Percentiles rank a stretch among this genome's conserved stretches.
Conservation (phyloP, 2,329 filamentous ascomycete species). For the Thelonectria olida region DNA sequence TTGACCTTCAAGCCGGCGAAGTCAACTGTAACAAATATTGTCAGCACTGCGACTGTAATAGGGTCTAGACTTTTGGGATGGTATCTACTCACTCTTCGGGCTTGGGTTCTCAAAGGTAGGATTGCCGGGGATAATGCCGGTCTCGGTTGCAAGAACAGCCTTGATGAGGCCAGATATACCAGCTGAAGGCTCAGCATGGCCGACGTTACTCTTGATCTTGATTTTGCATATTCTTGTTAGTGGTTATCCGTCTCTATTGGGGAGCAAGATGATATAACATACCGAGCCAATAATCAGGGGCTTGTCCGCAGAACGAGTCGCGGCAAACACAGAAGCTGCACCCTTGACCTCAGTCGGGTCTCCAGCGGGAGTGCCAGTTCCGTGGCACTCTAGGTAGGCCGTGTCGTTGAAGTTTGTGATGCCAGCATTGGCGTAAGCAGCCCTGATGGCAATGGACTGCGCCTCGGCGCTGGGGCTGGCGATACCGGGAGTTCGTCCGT, state of each 20-base stretch:
- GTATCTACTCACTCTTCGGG: too few relatives aligned
- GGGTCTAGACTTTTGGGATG: too few relatives aligned
- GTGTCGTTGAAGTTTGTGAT: slow-evolving; percentile 35
- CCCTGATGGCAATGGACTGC: slow-evolving; percentile 43
- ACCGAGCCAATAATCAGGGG: slow-evolving; percentile 41
- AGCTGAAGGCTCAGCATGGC: slow-evolving; percentile 42
- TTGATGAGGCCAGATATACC: slow-evolving; percentile 44
- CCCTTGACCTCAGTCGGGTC: slow-evolving; percentile 48
- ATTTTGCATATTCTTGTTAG: too few relatives aligned
- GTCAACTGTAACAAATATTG: too few relatives aligned
- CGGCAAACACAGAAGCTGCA: slow-evolving; percentile 38
- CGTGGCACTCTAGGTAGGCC: slow-evolving; percentile 50
- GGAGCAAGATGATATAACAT: too few relatives aligned
- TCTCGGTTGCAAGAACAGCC: slow-evolving; percentile 39
- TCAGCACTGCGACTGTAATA: too few relatives aligned
- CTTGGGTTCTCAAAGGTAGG: slow-evolving; percentile 51
- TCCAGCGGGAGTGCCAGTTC: slow-evolving; percentile 50
- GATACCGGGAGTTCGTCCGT: slow-evolving; percentile 46
- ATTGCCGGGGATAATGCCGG: slow-evolving; percentile 38
- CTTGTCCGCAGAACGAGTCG: slow-evolving; percentile 8
- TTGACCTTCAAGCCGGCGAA: too few relatives aligned
- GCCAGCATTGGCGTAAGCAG: slow-evolving; percentile 41
- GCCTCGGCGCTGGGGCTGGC: slow-evolving; percentile 43
- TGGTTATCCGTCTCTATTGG: too few relatives aligned
- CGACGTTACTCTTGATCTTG: slow-evolving; percentile 44